These are phyloP conservation scores for Cladosporium sphaerospermum DNA, from an alignment of 2,329 filamentous ascomycete genomes.

Conservation along the genomic window DNA sequence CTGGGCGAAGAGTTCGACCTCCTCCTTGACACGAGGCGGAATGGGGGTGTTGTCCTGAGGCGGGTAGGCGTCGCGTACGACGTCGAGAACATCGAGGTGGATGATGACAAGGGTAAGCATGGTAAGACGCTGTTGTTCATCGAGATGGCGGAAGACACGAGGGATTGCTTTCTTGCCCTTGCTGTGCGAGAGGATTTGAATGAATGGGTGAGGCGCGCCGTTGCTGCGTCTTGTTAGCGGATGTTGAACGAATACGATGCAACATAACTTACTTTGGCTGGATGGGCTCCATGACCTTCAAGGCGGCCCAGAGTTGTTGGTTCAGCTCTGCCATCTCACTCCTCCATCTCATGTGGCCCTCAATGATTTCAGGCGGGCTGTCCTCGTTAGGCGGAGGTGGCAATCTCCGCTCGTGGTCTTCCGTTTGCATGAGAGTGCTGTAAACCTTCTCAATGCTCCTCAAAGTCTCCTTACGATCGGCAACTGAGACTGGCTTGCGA, in stretches of 20 bases:
- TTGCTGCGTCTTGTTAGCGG: conserved; percentile 49
- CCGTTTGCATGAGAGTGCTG: conserved; percentile 80
- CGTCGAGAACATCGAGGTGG: conserved; percentile 85
- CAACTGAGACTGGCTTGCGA: conserved; percentile 49
- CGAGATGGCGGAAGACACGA: conserved; percentile 88
- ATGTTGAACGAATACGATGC: not conserved
- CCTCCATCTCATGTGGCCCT: conserved; percentile 74
- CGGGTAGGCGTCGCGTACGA: conserved; percentile 74
- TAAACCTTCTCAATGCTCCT: conserved; percentile 87
- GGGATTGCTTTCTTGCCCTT: conserved; percentile 97
- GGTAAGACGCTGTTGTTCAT: conserved; percentile 86
- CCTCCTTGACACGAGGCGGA: conserved; percentile 75
- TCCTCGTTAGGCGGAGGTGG: conserved; percentile 61
- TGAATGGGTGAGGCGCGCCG: conserved; percentile 76
- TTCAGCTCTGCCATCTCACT: conserved; percentile 66
- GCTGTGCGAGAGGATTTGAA: conserved; percentile 85
- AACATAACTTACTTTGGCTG: conserved; percentile 42
- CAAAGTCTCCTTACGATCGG: conserved; percentile 76
- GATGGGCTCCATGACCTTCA: conserved; percentile 92
- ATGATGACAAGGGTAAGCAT: conserved; percentile 94
- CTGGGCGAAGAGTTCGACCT: conserved; percentile 82
- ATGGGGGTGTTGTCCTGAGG: conserved; percentile 62
- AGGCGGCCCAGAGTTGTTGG: conserved; percentile 70
- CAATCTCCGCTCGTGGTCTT: conserved; percentile 81
- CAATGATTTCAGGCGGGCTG: conserved; percentile 61